Evolutionary conservation across 2,329 filamentous ascomycete genomes (phyloP).

Genomic region (Huntiella bhutanensis): DNA sequence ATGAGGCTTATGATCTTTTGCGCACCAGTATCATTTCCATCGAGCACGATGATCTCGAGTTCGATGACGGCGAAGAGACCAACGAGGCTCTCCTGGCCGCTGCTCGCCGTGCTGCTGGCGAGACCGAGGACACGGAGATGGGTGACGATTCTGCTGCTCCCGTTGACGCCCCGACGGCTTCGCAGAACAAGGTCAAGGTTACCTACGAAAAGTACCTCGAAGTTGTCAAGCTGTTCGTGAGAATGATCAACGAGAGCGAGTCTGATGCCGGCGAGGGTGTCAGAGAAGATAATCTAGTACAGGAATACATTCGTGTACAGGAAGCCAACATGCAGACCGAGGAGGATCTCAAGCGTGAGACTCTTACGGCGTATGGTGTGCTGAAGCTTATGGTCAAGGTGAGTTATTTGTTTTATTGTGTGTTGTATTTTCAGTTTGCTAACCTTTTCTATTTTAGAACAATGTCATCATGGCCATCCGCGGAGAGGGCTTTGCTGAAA

Average conservation of each 20-base stretch:
- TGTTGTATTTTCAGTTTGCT: conserved; percentile 17
- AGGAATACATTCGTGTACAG: conserved; percentile 85
- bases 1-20: conserved; percentile 79
- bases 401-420: conserved; percentile 17
- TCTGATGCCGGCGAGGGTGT: conserved; percentile 59
- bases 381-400: conserved; percentile 94
- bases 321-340: conserved; percentile 66
- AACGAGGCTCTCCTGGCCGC: conserved; percentile 19
- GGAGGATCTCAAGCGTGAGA: conserved; percentile 63
- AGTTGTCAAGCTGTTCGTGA: conserved; percentile 73
- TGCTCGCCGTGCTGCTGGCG: conserved; percentile 30
- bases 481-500: conserved; percentile 35
- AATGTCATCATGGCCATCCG: conserved; percentile 73
- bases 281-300: conserved; percentile 58
- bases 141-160: conserved; percentile 20
- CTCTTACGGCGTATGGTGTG: conserved; percentile 59
- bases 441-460: conserved; percentile 41
- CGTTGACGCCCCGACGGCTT: conserved; percentile 27
- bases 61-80: conserved; percentile 44
- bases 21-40: conserved; percentile 93
- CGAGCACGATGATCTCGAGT: conserved; percentile 91
- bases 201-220: conserved; percentile 88
- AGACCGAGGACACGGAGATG: conserved; percentile 15
- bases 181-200: conserved; percentile 58
- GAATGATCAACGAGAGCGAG: conserved; percentile 71